phyloP scores from a whole-genome alignment of 2,329 filamentous ascomycete species.

The Fusarium bulbicola region DNA sequence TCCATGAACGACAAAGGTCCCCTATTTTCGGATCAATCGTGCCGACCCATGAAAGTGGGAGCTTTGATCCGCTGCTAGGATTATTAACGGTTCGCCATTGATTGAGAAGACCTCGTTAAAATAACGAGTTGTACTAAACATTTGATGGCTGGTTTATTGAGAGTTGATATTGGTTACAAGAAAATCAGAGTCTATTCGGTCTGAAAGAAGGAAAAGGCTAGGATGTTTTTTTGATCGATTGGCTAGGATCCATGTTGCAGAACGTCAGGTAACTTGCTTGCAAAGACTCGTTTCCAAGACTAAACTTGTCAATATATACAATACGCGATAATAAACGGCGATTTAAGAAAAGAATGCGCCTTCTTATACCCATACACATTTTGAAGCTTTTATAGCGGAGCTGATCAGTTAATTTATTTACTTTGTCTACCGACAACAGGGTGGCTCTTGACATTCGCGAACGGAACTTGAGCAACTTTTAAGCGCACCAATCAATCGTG shows the following conservation, averaged over 20 bases:
- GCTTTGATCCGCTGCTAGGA: no score
- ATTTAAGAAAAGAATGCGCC: accelerated
- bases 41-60: accelerated
- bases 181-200: no score
- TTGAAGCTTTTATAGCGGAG: accelerated
- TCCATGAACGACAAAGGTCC: background rate
- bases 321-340: no score
- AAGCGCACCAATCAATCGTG: background rate
- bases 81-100: background rate
- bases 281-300: no score
- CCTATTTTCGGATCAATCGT: background rate
- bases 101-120: accelerated
- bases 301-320: no score
- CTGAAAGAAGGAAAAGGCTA: accelerated
- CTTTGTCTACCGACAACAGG: background rate
- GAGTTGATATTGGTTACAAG: accelerated
- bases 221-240: accelerated
- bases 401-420: background rate
- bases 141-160: no score
- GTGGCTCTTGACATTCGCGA: background rate
- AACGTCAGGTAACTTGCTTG: no score
- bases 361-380: background rate
- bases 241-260: accelerated
- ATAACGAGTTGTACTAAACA: accelerated
- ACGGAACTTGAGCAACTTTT: background rate